These are phyloP conservation scores for Quillaja saponaria DNA, from an alignment of 306 rosid genomes.

Conservation along the genomic window DNA sequence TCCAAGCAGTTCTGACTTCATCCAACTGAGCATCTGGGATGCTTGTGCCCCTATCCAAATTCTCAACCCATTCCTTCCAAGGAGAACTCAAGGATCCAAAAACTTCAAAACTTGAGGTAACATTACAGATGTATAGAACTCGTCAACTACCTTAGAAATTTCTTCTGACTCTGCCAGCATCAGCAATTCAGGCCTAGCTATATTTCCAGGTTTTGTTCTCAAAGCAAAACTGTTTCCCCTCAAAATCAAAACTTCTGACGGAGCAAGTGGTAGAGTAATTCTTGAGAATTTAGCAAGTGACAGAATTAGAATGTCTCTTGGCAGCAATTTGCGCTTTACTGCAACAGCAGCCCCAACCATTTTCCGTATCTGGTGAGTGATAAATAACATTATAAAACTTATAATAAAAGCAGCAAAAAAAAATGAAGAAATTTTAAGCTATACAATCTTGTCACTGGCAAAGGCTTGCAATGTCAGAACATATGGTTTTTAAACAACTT, in stretches of 20 bases:
- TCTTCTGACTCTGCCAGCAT: slow-evolving; percentile 61
- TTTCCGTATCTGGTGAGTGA: slow-evolving; percentile 70
- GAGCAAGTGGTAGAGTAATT: slow-evolving; percentile 77
- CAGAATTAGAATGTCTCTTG: slow-evolving; percentile 59
- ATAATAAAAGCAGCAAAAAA: slow-evolving; percentile 18
- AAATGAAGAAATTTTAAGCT: slow-evolving; percentile 18
- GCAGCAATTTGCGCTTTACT: slow-evolving; percentile 72
- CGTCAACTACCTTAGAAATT: slow-evolving; percentile 56
- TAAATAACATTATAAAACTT: slow-evolving; percentile 10
- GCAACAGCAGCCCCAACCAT: slow-evolving; percentile 87
- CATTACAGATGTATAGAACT: slow-evolving; percentile 64
- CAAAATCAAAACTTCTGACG: slow-evolving; percentile 72
- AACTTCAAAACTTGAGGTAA: slow-evolving; percentile 66
- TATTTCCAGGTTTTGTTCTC: slow-evolving; percentile 62
- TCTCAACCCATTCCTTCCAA: slow-evolving; percentile 84
- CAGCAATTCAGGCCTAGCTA: slow-evolving; percentile 69
- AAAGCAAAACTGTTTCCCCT: slow-evolving; percentile 69
- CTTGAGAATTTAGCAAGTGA: slow-evolving; percentile 76
- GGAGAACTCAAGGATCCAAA: slow-evolving; percentile 68
- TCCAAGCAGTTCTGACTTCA: slow-evolving; percentile 70
- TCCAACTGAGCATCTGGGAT: slow-evolving; percentile 66
- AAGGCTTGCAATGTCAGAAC: slow-evolving; percentile 15
- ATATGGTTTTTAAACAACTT: slow-evolving; percentile 1
- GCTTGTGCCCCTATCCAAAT: slow-evolving; percentile 63
- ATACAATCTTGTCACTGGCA: slow-evolving; percentile 12